A percentile compares a stretch with the other conserved stretches of the same genome.
Evolutionary conservation across 208 protist species (phyloP).

Genomic region (Crithidia mellificae): DNA sequence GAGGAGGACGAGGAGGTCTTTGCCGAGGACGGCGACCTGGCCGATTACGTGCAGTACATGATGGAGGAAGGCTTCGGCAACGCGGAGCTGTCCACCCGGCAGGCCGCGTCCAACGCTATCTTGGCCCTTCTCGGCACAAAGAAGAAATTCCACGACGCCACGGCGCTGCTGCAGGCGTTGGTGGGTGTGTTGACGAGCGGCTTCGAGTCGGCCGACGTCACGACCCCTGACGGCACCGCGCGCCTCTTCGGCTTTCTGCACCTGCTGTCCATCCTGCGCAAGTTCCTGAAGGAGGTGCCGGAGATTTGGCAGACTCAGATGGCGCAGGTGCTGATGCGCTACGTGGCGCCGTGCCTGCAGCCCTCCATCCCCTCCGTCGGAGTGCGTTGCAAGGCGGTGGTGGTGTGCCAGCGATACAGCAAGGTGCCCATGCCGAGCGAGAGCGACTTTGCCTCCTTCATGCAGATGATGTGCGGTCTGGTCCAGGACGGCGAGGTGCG

Average conservation of each 20-base stretch:
- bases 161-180: slow-evolving; percentile 64
- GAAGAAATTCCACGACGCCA: slow-evolving; percentile 77
- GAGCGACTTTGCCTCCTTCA: slow-evolving; percentile 77
- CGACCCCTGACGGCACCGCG: slow-evolving; percentile 49
- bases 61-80: slow-evolving; percentile 75
- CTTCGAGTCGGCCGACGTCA: slow-evolving; percentile 52
- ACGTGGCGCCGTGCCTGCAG: slow-evolving; percentile 75
- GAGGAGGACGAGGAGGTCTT: slow-evolving; percentile 84
- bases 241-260: slow-evolving; percentile 83
- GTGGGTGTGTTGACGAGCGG: slow-evolving; percentile 59
- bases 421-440: slow-evolving; percentile 77
- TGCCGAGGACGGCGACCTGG: slow-evolving; percentile 64
- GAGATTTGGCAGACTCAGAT: slow-evolving; percentile 81
- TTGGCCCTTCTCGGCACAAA: slow-evolving; percentile 65
- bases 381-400: slow-evolving; percentile 81
- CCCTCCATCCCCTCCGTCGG: slow-evolving; percentile 46
- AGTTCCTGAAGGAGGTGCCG: slow-evolving; percentile 68
- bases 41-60: slow-evolving; percentile 86
- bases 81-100: slow-evolving; percentile 68
- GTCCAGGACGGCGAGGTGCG: slow-evolving; percentile 73
- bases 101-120: slow-evolving; percentile 81
- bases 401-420: slow-evolving; percentile 83
- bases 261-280: slow-evolving; percentile 77
- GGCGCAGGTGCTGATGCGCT: slow-evolving; percentile 71
- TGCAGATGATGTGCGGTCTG: slow-evolving; percentile 67